A percentile compares a stretch with the other conserved stretches of the same genome.
Conservation (phyloP, 257 asterid genomes). For the Striga asiatica region DNA sequence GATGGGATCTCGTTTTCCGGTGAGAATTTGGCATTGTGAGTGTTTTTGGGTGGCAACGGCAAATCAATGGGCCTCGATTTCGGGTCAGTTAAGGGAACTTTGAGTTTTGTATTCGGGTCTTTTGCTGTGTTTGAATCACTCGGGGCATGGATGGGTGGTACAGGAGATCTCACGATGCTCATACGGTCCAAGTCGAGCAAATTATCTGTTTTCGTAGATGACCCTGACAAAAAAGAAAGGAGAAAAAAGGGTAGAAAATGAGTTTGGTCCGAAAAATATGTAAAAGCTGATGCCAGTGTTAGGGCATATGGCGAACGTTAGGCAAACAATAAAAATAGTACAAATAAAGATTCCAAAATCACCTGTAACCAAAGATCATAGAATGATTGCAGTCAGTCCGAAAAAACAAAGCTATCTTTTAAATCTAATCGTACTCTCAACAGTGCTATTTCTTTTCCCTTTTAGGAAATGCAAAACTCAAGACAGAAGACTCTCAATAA, state of each 20-base stretch:
- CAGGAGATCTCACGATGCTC: slow-evolving; percentile 25
- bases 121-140: slow-evolving; percentile 17
- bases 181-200: slow-evolving; percentile 44
- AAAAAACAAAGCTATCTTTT: too few species aligned
- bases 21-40: slow-evolving; percentile 16
- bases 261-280: not conserved
- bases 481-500: not conserved
- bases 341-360: not conserved
- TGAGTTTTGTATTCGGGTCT: slow-evolving; percentile 10
- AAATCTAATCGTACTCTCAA: too few species aligned
- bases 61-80: slow-evolving; percentile 14
- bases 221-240: slow-evolving; percentile 30
- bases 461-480: too few species aligned
- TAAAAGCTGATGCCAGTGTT: too few species aligned
- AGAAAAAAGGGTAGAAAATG: too few species aligned
- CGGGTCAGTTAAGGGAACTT: slow-evolving; percentile 13
- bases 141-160: slow-evolving; percentile 10
- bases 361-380: too few species aligned
- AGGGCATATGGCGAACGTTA: too few species aligned
- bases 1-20: slow-evolving; percentile 21
- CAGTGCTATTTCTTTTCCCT: too few species aligned
- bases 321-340: too few species aligned
- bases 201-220: slow-evolving; percentile 43
- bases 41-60: slow-evolving; percentile 16
- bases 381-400: too few species aligned